Evolutionary conservation across 176 grass and related monocot species (phyloP).

Genomic region (Eleusine indica): DNA sequence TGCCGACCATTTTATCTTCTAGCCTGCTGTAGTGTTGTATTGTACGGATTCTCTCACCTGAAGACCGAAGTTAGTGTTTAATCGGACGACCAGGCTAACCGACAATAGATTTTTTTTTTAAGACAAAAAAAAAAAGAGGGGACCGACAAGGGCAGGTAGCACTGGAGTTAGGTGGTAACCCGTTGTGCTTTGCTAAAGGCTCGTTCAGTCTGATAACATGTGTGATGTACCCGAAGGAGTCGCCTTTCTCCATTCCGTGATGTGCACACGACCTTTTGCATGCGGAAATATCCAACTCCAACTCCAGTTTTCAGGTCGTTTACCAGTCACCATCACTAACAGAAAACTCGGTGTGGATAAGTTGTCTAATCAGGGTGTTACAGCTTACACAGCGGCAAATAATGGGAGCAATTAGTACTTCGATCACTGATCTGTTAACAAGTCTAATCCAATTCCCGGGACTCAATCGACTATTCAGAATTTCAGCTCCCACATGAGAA

Average conservation of each 20-base stretch:
- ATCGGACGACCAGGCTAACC: neutral
- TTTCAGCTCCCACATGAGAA: neutral
- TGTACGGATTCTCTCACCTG: neutral
- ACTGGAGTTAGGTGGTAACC: neutral
- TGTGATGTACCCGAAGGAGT: conserved; percentile 19
- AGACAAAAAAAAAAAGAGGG: neutral
- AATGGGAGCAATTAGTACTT: neutral
- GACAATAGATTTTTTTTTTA: neutral
- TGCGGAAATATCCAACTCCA: neutral
- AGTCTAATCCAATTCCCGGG: too few species aligned
- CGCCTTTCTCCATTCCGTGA: neutral
- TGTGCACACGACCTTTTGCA: conserved; percentile 42
- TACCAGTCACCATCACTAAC: neutral
- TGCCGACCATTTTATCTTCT: neutral
- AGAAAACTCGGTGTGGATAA: neutral
- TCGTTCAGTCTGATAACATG: neutral
- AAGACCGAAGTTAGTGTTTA: neutral
- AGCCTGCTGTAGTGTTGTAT: neutral
- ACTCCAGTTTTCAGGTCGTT: neutral
- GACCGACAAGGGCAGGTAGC: neutral
- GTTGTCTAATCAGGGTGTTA: neutral
- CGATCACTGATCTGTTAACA: too few species aligned
- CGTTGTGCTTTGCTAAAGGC: neutral
- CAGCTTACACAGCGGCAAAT: neutral
- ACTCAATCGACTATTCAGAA: too few species aligned